These are phyloP conservation scores for Diversispora epigaea DNA, from an alignment of 192 early-diverging fungal species.

Conservation along the genomic window DNA sequence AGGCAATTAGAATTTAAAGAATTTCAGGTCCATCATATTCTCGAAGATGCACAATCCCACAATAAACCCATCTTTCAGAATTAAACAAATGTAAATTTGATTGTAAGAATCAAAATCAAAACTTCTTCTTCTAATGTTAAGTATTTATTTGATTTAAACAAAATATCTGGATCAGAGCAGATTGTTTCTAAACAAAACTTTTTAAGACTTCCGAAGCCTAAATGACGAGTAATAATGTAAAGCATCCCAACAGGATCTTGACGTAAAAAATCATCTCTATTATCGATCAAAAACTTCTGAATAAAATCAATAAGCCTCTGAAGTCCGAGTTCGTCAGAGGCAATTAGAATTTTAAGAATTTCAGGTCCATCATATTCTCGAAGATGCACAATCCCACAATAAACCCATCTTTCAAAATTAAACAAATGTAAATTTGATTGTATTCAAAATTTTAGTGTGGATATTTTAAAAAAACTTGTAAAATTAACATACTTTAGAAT, in stretches of 20 bases:
- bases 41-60: too few relatives aligned
- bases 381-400: background rate
- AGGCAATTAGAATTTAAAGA: too few relatives aligned
- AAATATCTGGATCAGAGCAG: too few relatives aligned
- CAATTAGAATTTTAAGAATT: background rate
- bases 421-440: background rate
- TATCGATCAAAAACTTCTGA: background rate
- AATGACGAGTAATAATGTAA: background rate
- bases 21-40: too few relatives aligned
- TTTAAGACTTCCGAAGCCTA: background rate
- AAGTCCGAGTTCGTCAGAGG: background rate
- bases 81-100: too few relatives aligned
- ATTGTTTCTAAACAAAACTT: background rate
- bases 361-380: background rate
- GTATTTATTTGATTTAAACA: too few relatives aligned
- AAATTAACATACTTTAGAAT: background rate
- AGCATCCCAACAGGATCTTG: background rate
- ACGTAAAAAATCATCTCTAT: background rate
- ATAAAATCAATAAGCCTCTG: background rate
- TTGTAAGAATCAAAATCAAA: background rate
- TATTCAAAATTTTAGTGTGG: background rate
- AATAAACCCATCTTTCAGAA: too few relatives aligned
- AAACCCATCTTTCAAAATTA: background rate
- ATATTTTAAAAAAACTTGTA: background rate
- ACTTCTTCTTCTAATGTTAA: too few relatives aligned